Evolutionary conservation across 495 filamentous ascomycete genomes (phyloP).

Genomic region (Coniosporium apollinis): DNA sequence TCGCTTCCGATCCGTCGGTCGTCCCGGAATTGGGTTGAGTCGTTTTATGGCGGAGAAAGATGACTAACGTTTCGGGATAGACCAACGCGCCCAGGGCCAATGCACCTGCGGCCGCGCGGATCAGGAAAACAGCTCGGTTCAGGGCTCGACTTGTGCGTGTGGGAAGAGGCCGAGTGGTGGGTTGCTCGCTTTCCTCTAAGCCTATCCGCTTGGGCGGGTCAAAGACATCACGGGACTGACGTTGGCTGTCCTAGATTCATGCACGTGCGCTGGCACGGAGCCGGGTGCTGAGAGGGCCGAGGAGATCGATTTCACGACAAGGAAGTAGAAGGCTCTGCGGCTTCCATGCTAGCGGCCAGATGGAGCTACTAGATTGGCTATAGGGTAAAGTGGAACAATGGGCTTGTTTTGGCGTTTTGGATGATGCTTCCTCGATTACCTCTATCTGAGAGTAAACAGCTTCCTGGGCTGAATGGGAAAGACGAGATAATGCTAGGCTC

Average conservation of each 20-base stretch:
- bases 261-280: constrained; percentile 64
- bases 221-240: constrained; percentile 1
- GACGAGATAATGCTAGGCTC: too few relatives aligned
- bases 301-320: constrained; percentile 1
- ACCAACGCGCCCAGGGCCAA: constrained; percentile 52
- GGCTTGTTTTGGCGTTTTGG: too few relatives aligned
- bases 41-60: constrained; percentile 7
- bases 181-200: constrained; percentile 16
- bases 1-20: background rate
- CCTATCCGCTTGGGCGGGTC: constrained; percentile 1
- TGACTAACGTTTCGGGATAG: constrained; percentile 20
- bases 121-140: constrained; percentile 48
- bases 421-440: too few relatives aligned
- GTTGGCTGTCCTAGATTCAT: constrained; percentile 38
- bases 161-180: constrained; percentile 54
- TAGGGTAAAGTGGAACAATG: too few relatives aligned
- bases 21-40: background rate
- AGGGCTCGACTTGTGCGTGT: constrained; percentile 52
- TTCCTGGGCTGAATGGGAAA: too few relatives aligned
- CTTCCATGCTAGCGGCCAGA: too few relatives aligned
- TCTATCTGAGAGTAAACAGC: too few relatives aligned
- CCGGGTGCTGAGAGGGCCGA: constrained; percentile 20
- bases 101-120: constrained; percentile 67
- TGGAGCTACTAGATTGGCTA: too few relatives aligned
- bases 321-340: background rate